Percentiles rank a stretch among this genome's conserved stretches.
Conservation (phyloP, 2,329 filamentous ascomycete species). For the Byssoonygena ceratinophila region DNA sequence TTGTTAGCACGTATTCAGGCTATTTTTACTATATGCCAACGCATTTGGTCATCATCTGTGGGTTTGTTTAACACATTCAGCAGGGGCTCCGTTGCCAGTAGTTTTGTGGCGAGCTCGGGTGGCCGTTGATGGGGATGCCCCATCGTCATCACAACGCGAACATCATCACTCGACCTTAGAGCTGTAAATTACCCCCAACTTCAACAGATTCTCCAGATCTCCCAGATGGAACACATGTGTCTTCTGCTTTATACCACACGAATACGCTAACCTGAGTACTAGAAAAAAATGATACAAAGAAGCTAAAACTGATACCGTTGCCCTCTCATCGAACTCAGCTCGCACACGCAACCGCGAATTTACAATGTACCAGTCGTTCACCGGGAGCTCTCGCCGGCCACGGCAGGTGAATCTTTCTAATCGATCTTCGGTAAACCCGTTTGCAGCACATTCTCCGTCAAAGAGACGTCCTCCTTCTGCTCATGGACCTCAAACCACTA, state of each 20-base stretch:
- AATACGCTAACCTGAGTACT: not conserved
- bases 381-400: constrained; percentile 70
- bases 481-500: constrained; percentile 60
- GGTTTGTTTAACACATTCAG: not conserved
- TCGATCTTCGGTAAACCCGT: constrained; percentile 62
- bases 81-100: not conserved
- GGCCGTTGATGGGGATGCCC: not conserved
- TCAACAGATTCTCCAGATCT: not conserved
- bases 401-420: constrained; percentile 93
- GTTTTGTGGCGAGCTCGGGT: not conserved
- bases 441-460: constrained; percentile 48
- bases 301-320: not conserved
- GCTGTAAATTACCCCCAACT: not conserved
- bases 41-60: not conserved
- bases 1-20: not conserved
- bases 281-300: not conserved
- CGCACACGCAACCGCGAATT: not conserved
- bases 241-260: not conserved
- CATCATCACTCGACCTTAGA: not conserved
- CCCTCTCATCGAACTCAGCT: not conserved
- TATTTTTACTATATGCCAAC: not conserved
- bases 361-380: constrained; percentile 83
- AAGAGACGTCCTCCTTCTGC: constrained; percentile 46
- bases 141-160: constrained; percentile 2
- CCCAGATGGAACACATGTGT: not conserved